Conservation (phyloP, 177 flowering plant genomes). For the Vitis hybrid region DNA sequence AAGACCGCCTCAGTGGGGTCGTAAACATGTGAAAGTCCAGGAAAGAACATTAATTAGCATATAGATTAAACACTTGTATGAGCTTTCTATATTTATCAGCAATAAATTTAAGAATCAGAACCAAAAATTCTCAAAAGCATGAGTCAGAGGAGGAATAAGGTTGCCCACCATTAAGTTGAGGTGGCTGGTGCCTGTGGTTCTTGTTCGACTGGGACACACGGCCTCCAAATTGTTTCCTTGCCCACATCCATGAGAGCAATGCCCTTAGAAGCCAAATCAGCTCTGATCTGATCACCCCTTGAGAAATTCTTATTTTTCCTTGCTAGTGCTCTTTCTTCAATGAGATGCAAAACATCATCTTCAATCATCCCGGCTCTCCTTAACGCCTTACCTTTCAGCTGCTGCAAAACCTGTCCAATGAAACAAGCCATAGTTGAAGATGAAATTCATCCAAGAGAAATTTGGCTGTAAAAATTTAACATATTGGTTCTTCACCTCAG, state of each 20-base stretch:
- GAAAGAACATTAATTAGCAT: too few species aligned
- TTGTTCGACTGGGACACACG: constrained; percentile 12
- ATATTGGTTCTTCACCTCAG: constrained; percentile 47
- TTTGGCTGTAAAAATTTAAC: too few species aligned
- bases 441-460: too few species aligned
- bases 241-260: constrained; percentile 83
- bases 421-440: not conserved
- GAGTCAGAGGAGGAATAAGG: too few species aligned
- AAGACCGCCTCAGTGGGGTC: too few species aligned
- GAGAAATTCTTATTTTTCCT: constrained; percentile 65
- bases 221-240: constrained; percentile 66
- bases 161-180: too few species aligned
- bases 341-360: constrained; percentile 45
- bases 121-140: too few species aligned
- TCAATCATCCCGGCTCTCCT: constrained; percentile 71
- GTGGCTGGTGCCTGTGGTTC: not conserved
- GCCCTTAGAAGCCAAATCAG: constrained; percentile 47
- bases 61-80: too few species aligned
- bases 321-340: constrained; percentile 67
- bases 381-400: constrained; percentile 76
- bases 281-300: constrained; percentile 20
- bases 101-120: too few species aligned
- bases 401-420: constrained; percentile 62
- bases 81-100: too few species aligned
- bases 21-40: too few species aligned